Evolutionary conservation across 192 early-diverging fungal species (phyloP).

Genomic region (Neocallimastix lanati): DNA sequence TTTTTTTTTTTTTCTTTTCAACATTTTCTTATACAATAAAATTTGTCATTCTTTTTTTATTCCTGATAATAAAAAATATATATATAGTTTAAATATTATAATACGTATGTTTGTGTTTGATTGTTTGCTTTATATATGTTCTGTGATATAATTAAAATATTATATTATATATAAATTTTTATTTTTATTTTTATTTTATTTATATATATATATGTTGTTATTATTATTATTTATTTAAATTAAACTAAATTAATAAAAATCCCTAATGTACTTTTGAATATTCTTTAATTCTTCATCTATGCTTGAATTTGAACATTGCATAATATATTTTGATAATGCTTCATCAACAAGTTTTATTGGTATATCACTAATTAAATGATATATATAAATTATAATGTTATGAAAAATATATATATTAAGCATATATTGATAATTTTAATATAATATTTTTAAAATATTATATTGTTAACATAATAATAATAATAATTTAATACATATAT

Average conservation of each 20-base stretch:
- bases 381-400: too few species aligned
- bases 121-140: too few species aligned
- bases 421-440: too few species aligned
- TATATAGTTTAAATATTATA: too few species aligned
- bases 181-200: neutral
- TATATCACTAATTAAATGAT: neutral
- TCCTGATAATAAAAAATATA: neutral
- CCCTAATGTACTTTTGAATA: neutral
- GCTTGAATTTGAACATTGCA: neutral
- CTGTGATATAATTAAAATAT: neutral
- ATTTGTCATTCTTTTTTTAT: neutral
- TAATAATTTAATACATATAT: too few species aligned
- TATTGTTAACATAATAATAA: neutral
- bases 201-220: too few species aligned
- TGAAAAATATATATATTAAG: too few species aligned
- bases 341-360: neutral
- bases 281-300: neutral
- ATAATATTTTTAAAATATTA: too few species aligned
- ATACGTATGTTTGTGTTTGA: neutral
- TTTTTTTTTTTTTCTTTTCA: too few species aligned
- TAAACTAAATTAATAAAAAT: neutral
- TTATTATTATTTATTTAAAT: neutral
- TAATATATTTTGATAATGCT: neutral
- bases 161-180: neutral
- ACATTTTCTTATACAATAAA: neutral